Conservation (phyloP, 129 eudicot species). For the Arctium lappa region DNA sequence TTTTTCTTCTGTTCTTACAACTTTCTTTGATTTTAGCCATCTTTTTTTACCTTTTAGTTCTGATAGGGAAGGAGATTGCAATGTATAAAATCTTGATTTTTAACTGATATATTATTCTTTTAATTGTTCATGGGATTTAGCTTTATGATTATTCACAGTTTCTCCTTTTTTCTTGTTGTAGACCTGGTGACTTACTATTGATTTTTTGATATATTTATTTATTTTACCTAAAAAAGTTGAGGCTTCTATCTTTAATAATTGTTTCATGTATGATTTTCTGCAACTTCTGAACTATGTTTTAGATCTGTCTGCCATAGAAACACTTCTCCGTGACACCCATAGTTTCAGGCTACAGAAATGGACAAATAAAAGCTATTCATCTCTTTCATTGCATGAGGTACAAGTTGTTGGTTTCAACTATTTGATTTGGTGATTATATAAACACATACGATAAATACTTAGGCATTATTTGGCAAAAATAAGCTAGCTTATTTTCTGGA, state of each 20-base stretch:
- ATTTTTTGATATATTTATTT: not conserved
- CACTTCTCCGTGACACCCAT: not conserved
- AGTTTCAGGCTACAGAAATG: not conserved
- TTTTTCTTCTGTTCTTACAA: constrained; percentile 12
- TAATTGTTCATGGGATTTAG: not conserved
- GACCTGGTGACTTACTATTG: not conserved
- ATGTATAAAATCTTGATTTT: constrained; percentile 7
- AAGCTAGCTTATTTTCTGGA: no score
- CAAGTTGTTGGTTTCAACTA: not conserved
- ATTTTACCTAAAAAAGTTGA: not conserved
- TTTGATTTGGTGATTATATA: no score
- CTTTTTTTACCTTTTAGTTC: not conserved
- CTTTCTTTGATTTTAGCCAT: constrained; percentile 3
- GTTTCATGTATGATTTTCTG: not conserved
- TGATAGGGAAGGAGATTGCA: constrained; percentile 5
- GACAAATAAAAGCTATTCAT: not conserved
- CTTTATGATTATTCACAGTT: not conserved
- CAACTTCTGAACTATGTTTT: not conserved
- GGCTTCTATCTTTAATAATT: not conserved
- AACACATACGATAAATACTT: no score
- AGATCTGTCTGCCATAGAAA: not conserved
- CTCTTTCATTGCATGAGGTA: not conserved
- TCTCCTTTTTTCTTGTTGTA: no score
- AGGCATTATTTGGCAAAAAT: no score
- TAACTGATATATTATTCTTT: constrained; percentile 19